A percentile compares a stretch with the other conserved stretches of the same genome.
Conservation (phyloP, 2,329 filamentous ascomycete species). For the Septoria petroselini region DNA sequence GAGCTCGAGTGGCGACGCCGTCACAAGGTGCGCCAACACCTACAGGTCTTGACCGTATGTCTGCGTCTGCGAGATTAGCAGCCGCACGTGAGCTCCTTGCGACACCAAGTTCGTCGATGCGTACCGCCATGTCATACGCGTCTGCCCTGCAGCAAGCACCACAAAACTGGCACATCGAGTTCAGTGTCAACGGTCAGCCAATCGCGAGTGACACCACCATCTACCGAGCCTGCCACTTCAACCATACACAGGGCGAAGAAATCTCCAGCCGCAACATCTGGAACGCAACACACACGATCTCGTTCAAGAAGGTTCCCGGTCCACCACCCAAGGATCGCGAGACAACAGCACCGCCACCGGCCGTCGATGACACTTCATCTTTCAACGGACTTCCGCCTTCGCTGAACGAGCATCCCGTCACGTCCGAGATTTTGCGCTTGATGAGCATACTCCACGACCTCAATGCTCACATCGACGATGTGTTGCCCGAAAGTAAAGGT, state of each 20-base stretch:
- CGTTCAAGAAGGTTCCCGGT: constrained; percentile 81
- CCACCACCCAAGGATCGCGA: constrained; percentile 72
- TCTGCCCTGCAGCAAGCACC: constrained; percentile 75
- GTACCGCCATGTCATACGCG: constrained; percentile 73
- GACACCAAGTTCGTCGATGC: constrained; percentile 49
- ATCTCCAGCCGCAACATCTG: constrained; percentile 74
- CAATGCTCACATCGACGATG: constrained; percentile 89
- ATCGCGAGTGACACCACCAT: constrained; percentile 92
- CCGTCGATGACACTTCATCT: constrained; percentile 50
- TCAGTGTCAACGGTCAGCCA: constrained; percentile 77
- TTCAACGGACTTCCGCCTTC: constrained; percentile 67
- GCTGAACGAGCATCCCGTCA: constrained; percentile 76
- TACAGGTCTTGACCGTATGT: constrained; percentile 31
- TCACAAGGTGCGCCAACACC: constrained; percentile 54
- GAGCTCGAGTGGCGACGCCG: constrained; percentile 79
- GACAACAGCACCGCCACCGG: constrained; percentile 52
- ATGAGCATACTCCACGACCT: constrained; percentile 88
- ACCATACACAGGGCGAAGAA: constrained; percentile 61
- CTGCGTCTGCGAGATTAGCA: constrained; percentile 34
- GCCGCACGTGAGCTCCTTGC: constrained; percentile 40
- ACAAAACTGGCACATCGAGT: constrained; percentile 97
- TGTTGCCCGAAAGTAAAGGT: constrained; percentile 70
- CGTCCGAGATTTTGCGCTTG: constrained; percentile 80
- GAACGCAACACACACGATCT: constrained; percentile 86
- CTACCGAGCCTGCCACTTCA: constrained; percentile 85